Base-by-base conservation (phyloP, 1,284 basidiomycete genomes). In the Rhodotorula sp. region DNA sequence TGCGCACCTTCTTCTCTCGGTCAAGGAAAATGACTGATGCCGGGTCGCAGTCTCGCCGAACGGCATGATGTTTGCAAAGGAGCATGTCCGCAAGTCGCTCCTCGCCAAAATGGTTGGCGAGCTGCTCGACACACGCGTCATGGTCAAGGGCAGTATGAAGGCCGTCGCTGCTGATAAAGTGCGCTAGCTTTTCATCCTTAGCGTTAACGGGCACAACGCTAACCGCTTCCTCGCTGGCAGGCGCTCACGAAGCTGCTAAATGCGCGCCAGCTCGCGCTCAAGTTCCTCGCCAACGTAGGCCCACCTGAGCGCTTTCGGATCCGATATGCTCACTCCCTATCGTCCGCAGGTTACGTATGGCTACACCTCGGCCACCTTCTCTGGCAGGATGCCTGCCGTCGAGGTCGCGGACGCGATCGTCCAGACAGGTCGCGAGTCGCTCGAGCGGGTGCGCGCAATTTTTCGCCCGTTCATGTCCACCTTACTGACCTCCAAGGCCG, bases 381-480 rank as follows among this genome's bases (percentile, higher is more conserved):
- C 94, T 27, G 96, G 97, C 5, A 86, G 96, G 60, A 99, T 99
- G 97, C 96, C 97, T 29, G 94, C 92, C 32, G 95, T 98, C 29
- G 95, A 98, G 83, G 92, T 99, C 53, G 97, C 96, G 0, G 96
- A 99, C 80, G 93, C 93, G 67, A 98, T 99, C 75, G 96, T 99
- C 0, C 95, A 98, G 82, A 94, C 88, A 32, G 96, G 96, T 3
- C 86, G 96, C 51, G 95, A 98, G 82, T 98, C 94, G 0, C 84
- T 99, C 29, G 95, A 98, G 82, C 93, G 94, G 86, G 93, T 90
- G 50, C 17, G 81, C 75, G 6, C 17, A 53, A 9, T 19, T 17
- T 27, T 8, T 75, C 8, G 17, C 51, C 12, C 27, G 22, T 34
- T 4, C 8, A n/a, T 22, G 5, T 27, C 51, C 22, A 12, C 3